These are phyloP conservation scores for Polyporus arcularius DNA, from an alignment of 768 basidiomycete species.

Conservation along the genomic window DNA sequence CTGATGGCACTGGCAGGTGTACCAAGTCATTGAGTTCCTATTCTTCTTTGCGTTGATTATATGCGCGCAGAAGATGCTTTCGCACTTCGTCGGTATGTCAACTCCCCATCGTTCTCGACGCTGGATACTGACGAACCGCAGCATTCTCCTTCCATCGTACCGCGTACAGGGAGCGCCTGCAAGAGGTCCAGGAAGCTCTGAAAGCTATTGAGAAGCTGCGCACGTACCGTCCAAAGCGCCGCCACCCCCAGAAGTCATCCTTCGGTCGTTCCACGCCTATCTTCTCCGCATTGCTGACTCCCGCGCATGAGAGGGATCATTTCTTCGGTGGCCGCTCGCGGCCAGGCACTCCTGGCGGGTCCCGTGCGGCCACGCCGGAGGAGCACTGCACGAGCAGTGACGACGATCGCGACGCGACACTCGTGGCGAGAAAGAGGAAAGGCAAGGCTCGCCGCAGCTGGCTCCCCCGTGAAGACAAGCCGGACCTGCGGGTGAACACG, in stretches of 20 bases:
- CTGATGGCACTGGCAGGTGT: slow-evolving; percentile 39
- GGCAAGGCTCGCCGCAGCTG: slow-evolving; percentile 28
- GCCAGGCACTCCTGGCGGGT: slow-evolving; percentile 26
- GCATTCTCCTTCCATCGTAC: slow-evolving; percentile 79
- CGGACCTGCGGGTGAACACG: slow-evolving; percentile 4
- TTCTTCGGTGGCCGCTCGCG: slow-evolving; percentile 35
- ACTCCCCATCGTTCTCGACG: not conserved
- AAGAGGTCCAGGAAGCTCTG: slow-evolving; percentile 54
- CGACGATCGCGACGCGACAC: slow-evolving; percentile 34
- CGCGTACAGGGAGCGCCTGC: slow-evolving; percentile 73
- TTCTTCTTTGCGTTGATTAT: slow-evolving; percentile 74
- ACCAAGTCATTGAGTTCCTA: slow-evolving; percentile 66
- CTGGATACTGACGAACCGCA: slow-evolving; percentile 16
- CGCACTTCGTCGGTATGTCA: slow-evolving; percentile 57
- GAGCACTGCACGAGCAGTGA: slow-evolving; percentile 23
- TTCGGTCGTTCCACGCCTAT: slow-evolving; percentile 44
- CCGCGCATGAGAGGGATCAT: slow-evolving; percentile 47
- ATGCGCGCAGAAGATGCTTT: slow-evolving; percentile 65
- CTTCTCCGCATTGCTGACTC: slow-evolving; percentile 36
- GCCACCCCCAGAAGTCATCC: slow-evolving; percentile 23
- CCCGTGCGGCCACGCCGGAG: slow-evolving; percentile 21
- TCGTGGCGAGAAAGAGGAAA: slow-evolving; percentile 27
- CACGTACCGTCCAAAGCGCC: slow-evolving; percentile 58
- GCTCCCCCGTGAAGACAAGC: slow-evolving; percentile 5
- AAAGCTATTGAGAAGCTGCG: slow-evolving; percentile 67